These are phyloP conservation scores for Solanum medicagineum DNA, from an alignment of 257 asterid species.

Conservation along the genomic window DNA sequence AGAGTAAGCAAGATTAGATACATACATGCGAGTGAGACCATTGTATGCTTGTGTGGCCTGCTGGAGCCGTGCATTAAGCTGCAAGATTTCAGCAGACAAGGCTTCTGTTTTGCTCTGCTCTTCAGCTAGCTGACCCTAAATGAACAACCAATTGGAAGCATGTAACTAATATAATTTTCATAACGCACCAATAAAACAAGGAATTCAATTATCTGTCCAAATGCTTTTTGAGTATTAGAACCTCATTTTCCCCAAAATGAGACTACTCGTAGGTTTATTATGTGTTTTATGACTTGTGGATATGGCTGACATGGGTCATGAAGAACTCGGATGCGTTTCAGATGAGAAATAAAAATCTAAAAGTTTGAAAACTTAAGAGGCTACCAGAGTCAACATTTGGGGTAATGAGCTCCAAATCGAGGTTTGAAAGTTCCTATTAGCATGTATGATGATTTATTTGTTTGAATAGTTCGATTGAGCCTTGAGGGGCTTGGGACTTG, in stretches of 20 bases:
- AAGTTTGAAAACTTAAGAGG: not conserved
- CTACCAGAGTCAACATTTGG: not conserved
- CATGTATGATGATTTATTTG: not conserved
- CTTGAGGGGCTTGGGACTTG: too few species aligned
- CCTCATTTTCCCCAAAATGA: not conserved
- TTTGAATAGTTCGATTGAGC: not conserved
- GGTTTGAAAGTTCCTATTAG: not conserved
- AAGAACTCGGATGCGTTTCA: not conserved
- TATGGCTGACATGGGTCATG: not conserved
- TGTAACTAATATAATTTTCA: not conserved
- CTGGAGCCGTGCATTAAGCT: constrained; percentile 75
- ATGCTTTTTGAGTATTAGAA: not conserved
- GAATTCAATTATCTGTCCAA: not conserved
- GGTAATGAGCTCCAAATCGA: not conserved
- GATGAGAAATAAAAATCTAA: too few species aligned
- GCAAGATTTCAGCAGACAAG: constrained; percentile 68
- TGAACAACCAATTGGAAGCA: not conserved
- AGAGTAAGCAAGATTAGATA: not conserved
- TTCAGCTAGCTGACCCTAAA: constrained; percentile 55
- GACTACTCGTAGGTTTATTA: not conserved
- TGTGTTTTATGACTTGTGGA: not conserved
- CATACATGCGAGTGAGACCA: constrained; percentile 73
- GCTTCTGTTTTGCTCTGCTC: constrained; percentile 84
- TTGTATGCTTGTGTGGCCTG: constrained; percentile 65
- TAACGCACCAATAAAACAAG: not conserved